Evolutionary conservation across 345 rosid species (phyloP), one percentile per base, ranked within the genome.

Genomic region (Eutrema heterophyllum): DNA sequence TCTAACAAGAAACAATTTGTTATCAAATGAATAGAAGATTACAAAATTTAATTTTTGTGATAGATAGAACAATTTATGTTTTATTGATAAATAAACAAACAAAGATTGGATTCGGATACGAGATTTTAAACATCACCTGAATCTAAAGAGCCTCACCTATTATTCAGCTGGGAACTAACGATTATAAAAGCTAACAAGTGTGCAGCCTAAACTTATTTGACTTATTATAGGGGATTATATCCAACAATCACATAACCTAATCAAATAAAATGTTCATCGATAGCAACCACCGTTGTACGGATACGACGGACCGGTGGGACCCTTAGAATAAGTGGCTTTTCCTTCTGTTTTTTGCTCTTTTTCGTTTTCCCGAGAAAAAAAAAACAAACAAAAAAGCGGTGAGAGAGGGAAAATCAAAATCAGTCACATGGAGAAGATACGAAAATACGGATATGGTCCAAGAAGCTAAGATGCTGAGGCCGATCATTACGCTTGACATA

Each of bases 401-500:
- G 52, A 45, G 41, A 40, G 46, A 33, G 9, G 43, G 54, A 67
- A 36, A 68, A 76, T 53, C 0, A 38, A 24, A 68, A 70, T 77
- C 63, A 81, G 39, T 82, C 81, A 56, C 68, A 74, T n/a, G 85
- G 58, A 43, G 90, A 80, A 33, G 86, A 76, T 1, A 89, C 78
- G 44, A 89, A 90, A 24, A 62, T 72, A 15, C 83, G 83, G 62
- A 91, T 87, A 72, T 91, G 91, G 43, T 91, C 96, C 77, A 91
- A 63, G 58, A 91, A 91, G 46, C 71, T 85, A 32, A 86, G 80
- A 83, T 85, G 75, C 39, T 82, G 84, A 0, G 96, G 97, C 44
- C 97, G 51, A 73, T 91, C 96, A 9, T 78, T 80, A 2, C 97
- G 79, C 71, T 79, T 83, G 15, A 87, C 90, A 57, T 91, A 91